These are phyloP conservation scores for Gynochthodes officinalis DNA, from an alignment of 257 asterid species.

Conservation along the genomic window DNA sequence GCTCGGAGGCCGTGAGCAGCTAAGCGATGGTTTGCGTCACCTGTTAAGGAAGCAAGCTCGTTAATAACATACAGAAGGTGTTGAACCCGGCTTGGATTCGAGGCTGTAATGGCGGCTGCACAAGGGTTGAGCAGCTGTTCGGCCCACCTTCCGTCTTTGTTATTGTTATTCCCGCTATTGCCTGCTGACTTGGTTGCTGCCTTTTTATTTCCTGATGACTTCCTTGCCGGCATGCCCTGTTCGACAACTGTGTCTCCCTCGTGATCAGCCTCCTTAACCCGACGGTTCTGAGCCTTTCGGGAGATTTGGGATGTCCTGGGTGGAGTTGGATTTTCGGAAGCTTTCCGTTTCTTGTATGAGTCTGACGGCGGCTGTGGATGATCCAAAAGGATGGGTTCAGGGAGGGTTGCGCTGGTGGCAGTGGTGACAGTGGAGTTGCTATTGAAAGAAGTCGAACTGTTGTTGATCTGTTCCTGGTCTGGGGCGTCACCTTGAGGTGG, in stretches of 20 bases:
- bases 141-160: conserved; percentile 87
- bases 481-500: conserved; percentile 23
- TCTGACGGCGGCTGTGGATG: conserved; percentile 31
- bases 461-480: conserved; percentile 39
- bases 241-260: conserved; percentile 17
- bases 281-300: conserved; percentile 27
- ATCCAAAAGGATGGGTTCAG: conserved; percentile 25
- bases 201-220: conserved; percentile 35
- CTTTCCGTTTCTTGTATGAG: conserved; percentile 55
- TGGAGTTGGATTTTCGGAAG: conserved; percentile 26
- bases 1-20: conserved; percentile 77
- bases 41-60: conserved; percentile 60
- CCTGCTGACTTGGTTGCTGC: conserved; percentile 25
- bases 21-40: conserved; percentile 78
- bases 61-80: conserved; percentile 69
- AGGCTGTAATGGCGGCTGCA: conserved; percentile 64
- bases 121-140: conserved; percentile 89
- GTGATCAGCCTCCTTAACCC: conserved; percentile 15
- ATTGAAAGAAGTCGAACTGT: conserved; percentile 33
- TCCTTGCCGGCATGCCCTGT: conserved; percentile 26
- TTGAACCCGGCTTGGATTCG: conserved; percentile 62
- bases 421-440: conserved; percentile 24
- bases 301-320: conserved; percentile 19
- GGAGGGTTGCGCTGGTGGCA: conserved; percentile 25
- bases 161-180: conserved; percentile 22